Evolutionary conservation across 116 monocot genomes (phyloP).

Genomic region (Phalaenopsis hybrid): DNA sequence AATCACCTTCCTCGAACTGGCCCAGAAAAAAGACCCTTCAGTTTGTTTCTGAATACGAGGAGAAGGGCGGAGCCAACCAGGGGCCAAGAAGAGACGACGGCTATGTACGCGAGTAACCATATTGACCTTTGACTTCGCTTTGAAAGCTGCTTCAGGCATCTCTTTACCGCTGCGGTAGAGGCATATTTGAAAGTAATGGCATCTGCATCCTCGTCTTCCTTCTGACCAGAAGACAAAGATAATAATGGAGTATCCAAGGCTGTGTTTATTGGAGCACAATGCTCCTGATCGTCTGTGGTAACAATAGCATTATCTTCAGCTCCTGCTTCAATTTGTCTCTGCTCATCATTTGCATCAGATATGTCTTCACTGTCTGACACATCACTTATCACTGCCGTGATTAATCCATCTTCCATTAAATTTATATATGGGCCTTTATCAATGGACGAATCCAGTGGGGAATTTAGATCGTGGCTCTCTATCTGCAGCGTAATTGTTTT

Average conservation of each 20-base stretch:
- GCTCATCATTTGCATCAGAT: slow-evolving; percentile 2
- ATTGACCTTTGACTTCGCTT: slow-evolving; percentile 39
- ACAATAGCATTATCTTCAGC: not conserved
- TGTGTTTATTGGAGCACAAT: not conserved
- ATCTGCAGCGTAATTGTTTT: slow-evolving; percentile 23
- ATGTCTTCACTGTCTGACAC: slow-evolving; percentile 8
- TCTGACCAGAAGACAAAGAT: not conserved
- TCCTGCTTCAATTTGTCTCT: not conserved
- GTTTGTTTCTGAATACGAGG: slow-evolving; percentile 49
- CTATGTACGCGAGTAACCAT: slow-evolving; percentile 73
- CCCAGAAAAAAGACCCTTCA: slow-evolving; percentile 5
- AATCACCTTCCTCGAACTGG: not conserved
- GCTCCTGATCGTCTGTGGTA: not conserved
- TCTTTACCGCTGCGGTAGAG: slow-evolving; percentile 32
- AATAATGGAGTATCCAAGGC: not conserved
- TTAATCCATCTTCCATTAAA: slow-evolving; percentile 60
- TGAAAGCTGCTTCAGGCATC: slow-evolving; percentile 46
- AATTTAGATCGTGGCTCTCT: slow-evolving; percentile 16
- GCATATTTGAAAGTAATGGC: slow-evolving; percentile 6
- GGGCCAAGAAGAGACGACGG: slow-evolving; percentile 71
- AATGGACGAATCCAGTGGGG: slow-evolving; percentile 64
- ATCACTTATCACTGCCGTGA: slow-evolving; percentile 37
- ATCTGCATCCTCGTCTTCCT: slow-evolving; percentile 5
- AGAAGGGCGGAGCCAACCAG: slow-evolving; percentile 49
- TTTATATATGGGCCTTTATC: slow-evolving; percentile 81